A percentile compares a stretch with the other conserved stretches of the same genome.
These are phyloP conservation scores for Trichosporon sp. DNA, from an alignment of 1,284 basidiomycete genomes.

Conservation along the genomic window DNA sequence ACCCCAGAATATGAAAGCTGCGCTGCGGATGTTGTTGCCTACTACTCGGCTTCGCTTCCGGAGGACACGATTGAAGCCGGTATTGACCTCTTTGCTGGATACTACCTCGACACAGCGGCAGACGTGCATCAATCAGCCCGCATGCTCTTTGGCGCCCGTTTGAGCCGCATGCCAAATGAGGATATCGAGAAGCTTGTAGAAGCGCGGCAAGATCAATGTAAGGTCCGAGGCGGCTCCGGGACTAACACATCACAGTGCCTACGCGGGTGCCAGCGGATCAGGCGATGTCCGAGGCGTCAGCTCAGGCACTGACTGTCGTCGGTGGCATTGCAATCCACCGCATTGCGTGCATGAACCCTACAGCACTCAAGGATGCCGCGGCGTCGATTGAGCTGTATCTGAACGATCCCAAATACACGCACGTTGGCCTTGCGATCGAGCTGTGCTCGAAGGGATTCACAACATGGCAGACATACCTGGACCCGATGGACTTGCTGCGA, in stretches of 20 bases:
- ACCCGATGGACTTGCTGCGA: slow-evolving; percentile 83
- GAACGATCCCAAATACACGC: slow-evolving; percentile 61
- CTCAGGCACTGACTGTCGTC: slow-evolving; percentile 65
- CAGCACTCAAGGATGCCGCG: slow-evolving; percentile 62
- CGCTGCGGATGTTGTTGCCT: slow-evolving; percentile 67
- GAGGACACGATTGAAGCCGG: slow-evolving; percentile 61
- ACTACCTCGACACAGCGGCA: slow-evolving; percentile 66
- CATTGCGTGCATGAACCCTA: slow-evolving; percentile 68
- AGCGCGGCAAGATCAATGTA: slow-evolving; percentile 26
- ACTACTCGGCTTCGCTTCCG: slow-evolving; percentile 67
- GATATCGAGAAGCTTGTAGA: slow-evolving; percentile 60
- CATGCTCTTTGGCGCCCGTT: slow-evolving; percentile 67
- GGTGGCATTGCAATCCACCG: slow-evolving; percentile 79
- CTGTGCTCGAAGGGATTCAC: slow-evolving; percentile 83
- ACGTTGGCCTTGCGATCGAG: slow-evolving; percentile 76
- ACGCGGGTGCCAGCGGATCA: slow-evolving; percentile 58
- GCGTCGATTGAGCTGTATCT: slow-evolving; percentile 74
- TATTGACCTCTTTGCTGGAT: slow-evolving; percentile 64
- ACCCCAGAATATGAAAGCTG: slow-evolving; percentile 60
- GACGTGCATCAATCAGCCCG: slow-evolving; percentile 71
- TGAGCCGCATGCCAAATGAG: slow-evolving; percentile 63
- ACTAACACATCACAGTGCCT: slow-evolving; percentile 60
- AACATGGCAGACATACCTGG: slow-evolving; percentile 90
- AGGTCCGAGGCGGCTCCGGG: not conserved
- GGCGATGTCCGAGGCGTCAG: slow-evolving; percentile 57